Evolutionary conservation across 192 early-diverging fungal species (phyloP).

Genomic region (Haplosporangium gracile): DNA sequence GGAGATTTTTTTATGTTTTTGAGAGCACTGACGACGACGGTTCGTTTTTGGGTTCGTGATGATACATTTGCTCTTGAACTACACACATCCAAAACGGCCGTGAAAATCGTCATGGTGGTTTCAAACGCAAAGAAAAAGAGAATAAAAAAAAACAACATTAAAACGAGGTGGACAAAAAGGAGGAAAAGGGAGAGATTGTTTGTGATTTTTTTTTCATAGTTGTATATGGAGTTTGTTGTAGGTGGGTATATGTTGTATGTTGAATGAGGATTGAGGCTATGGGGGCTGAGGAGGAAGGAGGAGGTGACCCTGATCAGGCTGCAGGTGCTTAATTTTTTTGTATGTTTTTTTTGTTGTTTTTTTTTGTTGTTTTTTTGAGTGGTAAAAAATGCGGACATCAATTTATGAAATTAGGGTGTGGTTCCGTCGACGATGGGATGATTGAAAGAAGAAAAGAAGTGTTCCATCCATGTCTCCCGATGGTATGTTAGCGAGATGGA

Average conservation of each 20-base stretch:
- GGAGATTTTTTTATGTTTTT: not conserved
- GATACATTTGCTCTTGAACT: not conserved
- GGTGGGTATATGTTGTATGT: no score
- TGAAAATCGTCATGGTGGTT: not conserved
- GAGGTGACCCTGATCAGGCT: not conserved
- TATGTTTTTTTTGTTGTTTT: not conserved
- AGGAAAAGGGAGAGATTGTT: not conserved
- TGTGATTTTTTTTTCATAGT: no score
- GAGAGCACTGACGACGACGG: conserved; percentile 6
- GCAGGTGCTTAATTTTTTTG: not conserved
- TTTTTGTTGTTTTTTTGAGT: not conserved
- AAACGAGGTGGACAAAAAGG: not conserved
- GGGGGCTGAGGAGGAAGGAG: not conserved
- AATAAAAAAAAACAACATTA: not conserved
- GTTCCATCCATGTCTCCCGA: not conserved
- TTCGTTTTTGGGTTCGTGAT: no score
- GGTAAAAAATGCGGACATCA: no score
- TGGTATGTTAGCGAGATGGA: not conserved
- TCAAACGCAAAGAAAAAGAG: not conserved
- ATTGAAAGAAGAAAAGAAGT: not conserved
- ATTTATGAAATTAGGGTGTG: not conserved
- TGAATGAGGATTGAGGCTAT: no score
- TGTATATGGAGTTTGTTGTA: no score
- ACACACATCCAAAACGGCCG: not conserved
- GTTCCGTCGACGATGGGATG: not conserved